Evolutionary conservation across 1,139 yeast species (phyloP).

Genomic region (Eremothecium sinecaudum): DNA sequence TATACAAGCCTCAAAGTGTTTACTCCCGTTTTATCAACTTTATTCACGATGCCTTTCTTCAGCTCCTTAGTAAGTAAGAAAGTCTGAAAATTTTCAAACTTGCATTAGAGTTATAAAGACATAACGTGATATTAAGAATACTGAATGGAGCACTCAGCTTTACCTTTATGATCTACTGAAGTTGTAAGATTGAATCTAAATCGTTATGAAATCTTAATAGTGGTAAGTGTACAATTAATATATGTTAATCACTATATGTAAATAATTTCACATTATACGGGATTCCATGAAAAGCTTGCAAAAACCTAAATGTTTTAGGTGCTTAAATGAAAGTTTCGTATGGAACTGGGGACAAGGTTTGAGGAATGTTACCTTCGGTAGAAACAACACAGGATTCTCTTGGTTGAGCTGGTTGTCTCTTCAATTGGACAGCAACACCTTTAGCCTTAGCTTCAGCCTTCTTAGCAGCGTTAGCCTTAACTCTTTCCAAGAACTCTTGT

Average conservation of each 20-base stretch:
- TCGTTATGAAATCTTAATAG: constrained; percentile 5
- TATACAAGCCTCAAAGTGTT: too few relatives aligned
- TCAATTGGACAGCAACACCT: constrained; percentile 84
- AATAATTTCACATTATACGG: constrained; percentile 13
- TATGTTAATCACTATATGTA: constrained; percentile 19
- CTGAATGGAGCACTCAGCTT: too few relatives aligned
- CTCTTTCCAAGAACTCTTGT: constrained; percentile 97
- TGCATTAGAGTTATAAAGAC: too few relatives aligned
- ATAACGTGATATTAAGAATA: too few relatives aligned
- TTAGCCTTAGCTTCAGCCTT: constrained; percentile 90
- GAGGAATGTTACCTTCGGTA: constrained; percentile 74
- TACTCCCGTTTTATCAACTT: too few relatives aligned
- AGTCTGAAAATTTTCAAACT: too few relatives aligned
- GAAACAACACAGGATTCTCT: constrained; percentile 82
- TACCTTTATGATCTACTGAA: too few relatives aligned
- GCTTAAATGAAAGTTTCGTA: constrained; percentile 97
- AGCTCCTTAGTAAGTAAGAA: too few relatives aligned
- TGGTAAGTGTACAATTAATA: constrained; percentile 19
- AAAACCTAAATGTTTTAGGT: constrained; percentile 17
- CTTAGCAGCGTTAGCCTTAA: constrained; percentile 89
- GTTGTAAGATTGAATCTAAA: too few relatives aligned
- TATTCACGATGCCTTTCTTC: too few relatives aligned
- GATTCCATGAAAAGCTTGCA: constrained; percentile 14
- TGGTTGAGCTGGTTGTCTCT: constrained; percentile 98
- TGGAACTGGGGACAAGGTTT: constrained; percentile 97